Evolutionary conservation across 208 protist species (phyloP).

Genomic region (Leishmania lainsoni): DNA sequence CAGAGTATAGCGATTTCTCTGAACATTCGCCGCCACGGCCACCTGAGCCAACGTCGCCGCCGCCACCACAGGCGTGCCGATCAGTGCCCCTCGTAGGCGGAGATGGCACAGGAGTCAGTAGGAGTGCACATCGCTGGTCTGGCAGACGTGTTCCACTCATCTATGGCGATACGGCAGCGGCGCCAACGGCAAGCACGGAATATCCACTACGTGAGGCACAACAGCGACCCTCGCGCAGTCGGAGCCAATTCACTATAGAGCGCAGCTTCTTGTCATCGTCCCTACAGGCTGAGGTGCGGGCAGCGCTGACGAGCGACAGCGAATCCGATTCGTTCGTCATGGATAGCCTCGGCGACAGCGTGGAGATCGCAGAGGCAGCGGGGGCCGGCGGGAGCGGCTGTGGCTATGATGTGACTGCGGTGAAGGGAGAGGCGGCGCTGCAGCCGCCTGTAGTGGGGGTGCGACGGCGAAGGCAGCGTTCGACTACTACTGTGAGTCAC

Average conservation of each 20-base stretch:
- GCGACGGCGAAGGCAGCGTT: background rate
- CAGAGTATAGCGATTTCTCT: background rate
- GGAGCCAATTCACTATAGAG: constrained; percentile 12
- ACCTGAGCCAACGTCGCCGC: background rate
- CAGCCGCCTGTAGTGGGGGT: background rate
- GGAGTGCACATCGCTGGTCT: constrained; percentile 3
- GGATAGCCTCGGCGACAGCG: background rate
- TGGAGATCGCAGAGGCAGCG: background rate
- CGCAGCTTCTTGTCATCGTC: constrained; percentile 22
- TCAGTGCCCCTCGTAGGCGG: background rate
- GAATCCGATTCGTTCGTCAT: background rate
- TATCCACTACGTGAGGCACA: background rate
- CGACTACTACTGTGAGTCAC: background rate
- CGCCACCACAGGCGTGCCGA: background rate
- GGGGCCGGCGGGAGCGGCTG: background rate
- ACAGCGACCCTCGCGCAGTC: constrained; percentile 4
- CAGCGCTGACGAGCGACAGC: constrained; percentile 17
- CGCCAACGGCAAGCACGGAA: background rate
- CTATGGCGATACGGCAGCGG: background rate
- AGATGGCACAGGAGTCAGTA: background rate
- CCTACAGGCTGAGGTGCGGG: constrained; percentile 19
- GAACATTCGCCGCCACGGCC: background rate
- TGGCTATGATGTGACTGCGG: background rate
- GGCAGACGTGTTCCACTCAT: constrained; percentile 17
- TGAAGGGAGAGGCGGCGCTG: background rate